Conservation (phyloP, 768 basidiomycete species). For the Agaricus sinodeliciosus region DNA sequence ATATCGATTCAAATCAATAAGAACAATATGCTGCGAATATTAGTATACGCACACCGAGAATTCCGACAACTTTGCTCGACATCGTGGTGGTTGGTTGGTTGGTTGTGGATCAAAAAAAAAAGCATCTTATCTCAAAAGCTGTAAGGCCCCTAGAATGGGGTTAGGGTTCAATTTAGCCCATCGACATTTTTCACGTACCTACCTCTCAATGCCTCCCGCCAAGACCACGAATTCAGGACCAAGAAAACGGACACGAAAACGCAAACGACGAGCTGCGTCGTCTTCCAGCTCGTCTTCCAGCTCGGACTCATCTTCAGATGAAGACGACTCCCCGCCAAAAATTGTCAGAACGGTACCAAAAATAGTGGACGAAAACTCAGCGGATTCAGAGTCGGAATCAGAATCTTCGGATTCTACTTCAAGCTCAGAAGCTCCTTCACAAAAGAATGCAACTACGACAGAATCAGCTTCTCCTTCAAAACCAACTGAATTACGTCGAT, state of each 20-base stretch:
- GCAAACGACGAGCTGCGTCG: slow-evolving; percentile 44
- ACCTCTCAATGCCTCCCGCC: slow-evolving; percentile 15
- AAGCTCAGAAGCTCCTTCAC: slow-evolving; percentile 10
- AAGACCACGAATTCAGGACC: slow-evolving; percentile 26
- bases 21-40: background rate
- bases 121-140: background rate
- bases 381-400: slow-evolving; percentile 23
- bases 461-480: slow-evolving; percentile 4
- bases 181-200: background rate
- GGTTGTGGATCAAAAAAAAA: slow-evolving; percentile 1
- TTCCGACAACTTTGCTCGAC: slow-evolving; percentile 42
- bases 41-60: slow-evolving; percentile 44
- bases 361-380: slow-evolving; percentile 6
- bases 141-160: slow-evolving; percentile 1
- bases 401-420: slow-evolving; percentile 20
- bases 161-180: background rate
- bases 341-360: slow-evolving; percentile 9
- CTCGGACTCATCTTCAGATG: slow-evolving; percentile 23
- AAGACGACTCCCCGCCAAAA: slow-evolving; percentile 13
- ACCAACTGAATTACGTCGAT: slow-evolving; percentile 16
- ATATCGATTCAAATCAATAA: slow-evolving; percentile 1
- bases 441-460: slow-evolving; percentile 10
- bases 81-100: slow-evolving; percentile 25
- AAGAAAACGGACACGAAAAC: slow-evolving; percentile 45
- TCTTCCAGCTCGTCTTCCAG: slow-evolving; percentile 39